Percentiles rank a stretch among this genome's conserved stretches.
These are phyloP conservation scores for Psilocybe subaeruginosa DNA, from an alignment of 768 basidiomycete genomes.

Conservation along the genomic window DNA sequence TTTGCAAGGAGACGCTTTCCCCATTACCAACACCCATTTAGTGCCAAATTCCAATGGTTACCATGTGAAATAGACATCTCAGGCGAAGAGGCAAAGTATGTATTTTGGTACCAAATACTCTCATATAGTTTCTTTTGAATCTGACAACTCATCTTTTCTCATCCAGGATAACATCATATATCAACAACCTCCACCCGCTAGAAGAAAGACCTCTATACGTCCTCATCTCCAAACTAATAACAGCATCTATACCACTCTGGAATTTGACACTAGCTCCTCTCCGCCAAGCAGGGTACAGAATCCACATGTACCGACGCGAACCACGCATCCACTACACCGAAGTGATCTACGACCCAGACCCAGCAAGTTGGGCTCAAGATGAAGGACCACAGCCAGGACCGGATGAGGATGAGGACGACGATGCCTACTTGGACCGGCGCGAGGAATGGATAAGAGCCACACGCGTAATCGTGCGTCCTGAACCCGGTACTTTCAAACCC, in stretches of 20 bases:
- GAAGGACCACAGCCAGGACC: constrained; percentile 24
- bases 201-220: constrained; percentile 27
- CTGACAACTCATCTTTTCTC: too few species aligned
- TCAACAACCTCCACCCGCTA: constrained; percentile 44
- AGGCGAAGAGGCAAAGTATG: constrained; percentile 21
- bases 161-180: constrained; percentile 38
- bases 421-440: constrained; percentile 15
- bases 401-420: constrained; percentile 20
- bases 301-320: not conserved
- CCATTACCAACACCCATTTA: constrained; percentile 18
- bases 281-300: not conserved
- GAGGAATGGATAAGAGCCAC: constrained; percentile 17
- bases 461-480: constrained; percentile 22
- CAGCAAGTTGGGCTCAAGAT: constrained; percentile 9
- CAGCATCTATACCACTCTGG: constrained; percentile 34
- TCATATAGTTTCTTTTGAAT: too few species aligned
- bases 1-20: not conserved
- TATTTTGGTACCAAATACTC: not conserved
- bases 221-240: constrained; percentile 30
- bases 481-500: constrained; percentile 21
- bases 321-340: constrained; percentile 21
- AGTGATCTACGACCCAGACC: constrained; percentile 21
- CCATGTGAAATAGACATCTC: constrained; percentile 33
- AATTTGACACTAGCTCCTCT: constrained; percentile 27
- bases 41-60: constrained; percentile 30